Evolutionary conservation across 2,329 filamentous ascomycete species (phyloP).

Genomic region (Ambrosiella xylebori): DNA sequence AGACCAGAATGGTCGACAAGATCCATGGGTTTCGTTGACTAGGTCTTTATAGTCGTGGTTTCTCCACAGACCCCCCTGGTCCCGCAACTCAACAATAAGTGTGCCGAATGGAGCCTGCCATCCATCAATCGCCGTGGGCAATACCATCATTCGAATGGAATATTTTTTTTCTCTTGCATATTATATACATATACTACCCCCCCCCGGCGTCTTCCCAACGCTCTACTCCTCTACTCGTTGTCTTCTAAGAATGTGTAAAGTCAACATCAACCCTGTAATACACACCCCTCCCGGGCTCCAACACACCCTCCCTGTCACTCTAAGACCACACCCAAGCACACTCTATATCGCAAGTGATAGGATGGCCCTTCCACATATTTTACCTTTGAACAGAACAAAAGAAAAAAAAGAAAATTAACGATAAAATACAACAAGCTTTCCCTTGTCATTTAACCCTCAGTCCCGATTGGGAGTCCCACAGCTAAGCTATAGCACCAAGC

Average conservation of each 20-base stretch:
- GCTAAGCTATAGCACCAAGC: background rate
- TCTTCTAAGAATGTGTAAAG: background rate
- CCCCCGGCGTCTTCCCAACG: too few relatives aligned
- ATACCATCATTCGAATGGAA: too few relatives aligned
- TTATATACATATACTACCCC: too few relatives aligned
- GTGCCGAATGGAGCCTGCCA: too few relatives aligned
- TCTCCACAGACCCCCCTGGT: too few relatives aligned
- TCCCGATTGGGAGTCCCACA: background rate
- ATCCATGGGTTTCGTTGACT: too few relatives aligned
- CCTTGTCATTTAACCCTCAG: background rate
- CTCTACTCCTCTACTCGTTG: background rate
- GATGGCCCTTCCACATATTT: background rate
- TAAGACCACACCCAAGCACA: background rate
- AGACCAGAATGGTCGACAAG: too few relatives aligned
- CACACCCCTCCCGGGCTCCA: background rate
- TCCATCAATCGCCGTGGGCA: too few relatives aligned
- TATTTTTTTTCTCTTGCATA: too few relatives aligned
- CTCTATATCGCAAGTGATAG: background rate
- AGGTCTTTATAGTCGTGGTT: too few relatives aligned
- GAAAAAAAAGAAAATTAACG: background rate
- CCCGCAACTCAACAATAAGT: too few relatives aligned
- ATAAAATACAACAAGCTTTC: constrained; percentile 1
- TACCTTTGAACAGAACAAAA: background rate
- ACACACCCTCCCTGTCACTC: background rate
- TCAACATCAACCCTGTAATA: background rate